Evolutionary conservation across 805 yeast genomes (phyloP), one percentile per base, ranked within the genome.

Genomic region (Saccharomycopsis babjevae): DNA sequence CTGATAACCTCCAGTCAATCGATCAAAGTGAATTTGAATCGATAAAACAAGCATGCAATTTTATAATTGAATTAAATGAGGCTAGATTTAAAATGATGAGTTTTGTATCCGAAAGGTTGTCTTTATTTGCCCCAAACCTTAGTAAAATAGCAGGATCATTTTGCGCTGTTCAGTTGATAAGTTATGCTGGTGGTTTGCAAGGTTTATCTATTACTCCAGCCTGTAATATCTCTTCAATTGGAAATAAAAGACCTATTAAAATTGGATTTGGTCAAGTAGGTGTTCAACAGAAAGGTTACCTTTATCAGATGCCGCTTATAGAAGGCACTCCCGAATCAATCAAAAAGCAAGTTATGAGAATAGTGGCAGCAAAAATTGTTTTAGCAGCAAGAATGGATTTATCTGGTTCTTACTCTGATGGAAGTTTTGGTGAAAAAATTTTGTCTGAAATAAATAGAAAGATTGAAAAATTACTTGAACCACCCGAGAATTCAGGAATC

Each of bases 371-470:
- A 0, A 93, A 92, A 68, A 75, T 89, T 0, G 78, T 88, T 0
- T 73, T 94, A 6, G 94, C 97, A 0, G 90, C 97, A 0, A 76
- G 98, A 63, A 77, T 93, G 3, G 99, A 93, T 68, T 73, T 80
- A 18, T 75, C 85, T 1, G 73, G 71, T 56, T 68, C 76, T 36
- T 65, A 66, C 54, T 66, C 71, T 0, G 79, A 79, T 61, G 88
- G 87, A 0, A 63, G 72, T 0, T 68, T 79, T 46, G 98, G 97
- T 0, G 32, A 50, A 1, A 76, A 77, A 61, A 86, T 87, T 82
- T 72, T 77, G 50, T 69, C 72, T 1, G 94, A 93, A 60, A 79
- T 94, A 1, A 68, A 74, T 22, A 73, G 74, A 3, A 86, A 86
- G 65, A 75, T 94, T 7, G 89, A 84, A 50, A 89, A 89, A 67